These are phyloP conservation scores for Athelia sp. DNA, from an alignment of 1,284 basidiomycete species.

Conservation along the genomic window DNA sequence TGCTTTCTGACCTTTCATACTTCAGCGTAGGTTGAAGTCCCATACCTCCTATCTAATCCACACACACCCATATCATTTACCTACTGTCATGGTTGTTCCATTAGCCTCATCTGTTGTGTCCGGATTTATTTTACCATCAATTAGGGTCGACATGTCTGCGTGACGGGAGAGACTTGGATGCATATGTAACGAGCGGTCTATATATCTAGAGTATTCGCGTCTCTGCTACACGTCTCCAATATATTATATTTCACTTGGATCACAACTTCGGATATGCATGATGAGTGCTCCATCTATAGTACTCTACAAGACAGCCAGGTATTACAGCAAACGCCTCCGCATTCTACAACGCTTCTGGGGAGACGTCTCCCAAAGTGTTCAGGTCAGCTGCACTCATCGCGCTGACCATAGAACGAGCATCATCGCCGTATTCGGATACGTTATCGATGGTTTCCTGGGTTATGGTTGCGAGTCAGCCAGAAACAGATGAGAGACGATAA, in stretches of 20 bases:
- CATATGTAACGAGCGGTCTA: constrained; percentile 24
- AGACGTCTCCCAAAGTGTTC: constrained; percentile 69
- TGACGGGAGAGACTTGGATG: constrained; percentile 5
- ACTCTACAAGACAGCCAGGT: background rate
- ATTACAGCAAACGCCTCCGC: too few species aligned
- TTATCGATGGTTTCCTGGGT: constrained; percentile 69
- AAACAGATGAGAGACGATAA: background rate
- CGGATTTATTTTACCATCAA: constrained; percentile 11
- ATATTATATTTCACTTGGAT: constrained; percentile 20
- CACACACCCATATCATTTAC: constrained; percentile 3
- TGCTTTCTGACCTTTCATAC: constrained; percentile 8
- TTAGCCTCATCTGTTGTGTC: constrained; percentile 7
- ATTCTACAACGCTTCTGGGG: constrained; percentile 64
- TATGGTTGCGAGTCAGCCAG: too few species aligned
- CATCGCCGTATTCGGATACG: constrained; percentile 67
- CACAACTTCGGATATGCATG: background rate
- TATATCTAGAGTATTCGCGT: constrained; percentile 29
- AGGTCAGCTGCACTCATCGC: constrained; percentile 54
- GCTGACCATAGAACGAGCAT: constrained; percentile 55
- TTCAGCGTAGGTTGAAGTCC: constrained; percentile 14
- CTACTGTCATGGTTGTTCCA: constrained; percentile 1
- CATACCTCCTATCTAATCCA: constrained; percentile 3
- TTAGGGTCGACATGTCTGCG: constrained; percentile 19
- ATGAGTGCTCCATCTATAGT: background rate
- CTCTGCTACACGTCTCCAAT: constrained; percentile 26